Evolutionary conservation across 345 rosid species (phyloP).

Genomic region (Bretschneidera sinensis): DNA sequence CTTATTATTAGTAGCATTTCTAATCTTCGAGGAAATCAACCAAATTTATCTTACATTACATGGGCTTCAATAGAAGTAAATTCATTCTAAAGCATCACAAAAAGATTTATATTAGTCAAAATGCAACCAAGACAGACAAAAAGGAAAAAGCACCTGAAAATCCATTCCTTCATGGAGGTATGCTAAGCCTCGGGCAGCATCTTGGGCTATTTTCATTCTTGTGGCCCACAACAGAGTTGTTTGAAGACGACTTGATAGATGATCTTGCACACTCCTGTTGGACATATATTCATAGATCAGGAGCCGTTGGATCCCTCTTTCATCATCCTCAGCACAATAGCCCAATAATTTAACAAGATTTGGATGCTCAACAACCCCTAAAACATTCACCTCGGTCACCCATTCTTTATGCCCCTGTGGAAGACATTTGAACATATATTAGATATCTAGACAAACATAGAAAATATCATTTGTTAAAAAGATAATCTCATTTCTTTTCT

Average conservation of each 20-base stretch:
- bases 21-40: no score
- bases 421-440: conserved; percentile 6
- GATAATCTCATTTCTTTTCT: no score
- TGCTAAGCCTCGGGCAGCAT: conserved; percentile 82
- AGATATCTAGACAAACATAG: background rate
- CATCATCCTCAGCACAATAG: conserved; percentile 94
- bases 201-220: conserved; percentile 77
- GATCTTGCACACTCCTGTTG: conserved; percentile 88
- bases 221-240: conserved; percentile 68
- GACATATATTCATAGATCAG: conserved; percentile 89
- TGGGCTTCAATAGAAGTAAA: no score
- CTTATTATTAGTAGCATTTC: no score
- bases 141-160: conserved; percentile 59
- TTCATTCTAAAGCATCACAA: background rate
- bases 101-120: no score
- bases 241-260: conserved; percentile 57
- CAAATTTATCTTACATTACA: no score
- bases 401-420: conserved; percentile 94
- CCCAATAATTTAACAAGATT: conserved; percentile 87
- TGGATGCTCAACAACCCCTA: conserved; percentile 92
- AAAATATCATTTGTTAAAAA: no score
- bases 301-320: conserved; percentile 88
- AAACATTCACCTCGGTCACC: conserved; percentile 92
- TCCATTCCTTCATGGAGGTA: conserved; percentile 95
- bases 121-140: no score